Conservation (phyloP, 176 grass and related monocot species). For the Otatea glauca region DNA sequence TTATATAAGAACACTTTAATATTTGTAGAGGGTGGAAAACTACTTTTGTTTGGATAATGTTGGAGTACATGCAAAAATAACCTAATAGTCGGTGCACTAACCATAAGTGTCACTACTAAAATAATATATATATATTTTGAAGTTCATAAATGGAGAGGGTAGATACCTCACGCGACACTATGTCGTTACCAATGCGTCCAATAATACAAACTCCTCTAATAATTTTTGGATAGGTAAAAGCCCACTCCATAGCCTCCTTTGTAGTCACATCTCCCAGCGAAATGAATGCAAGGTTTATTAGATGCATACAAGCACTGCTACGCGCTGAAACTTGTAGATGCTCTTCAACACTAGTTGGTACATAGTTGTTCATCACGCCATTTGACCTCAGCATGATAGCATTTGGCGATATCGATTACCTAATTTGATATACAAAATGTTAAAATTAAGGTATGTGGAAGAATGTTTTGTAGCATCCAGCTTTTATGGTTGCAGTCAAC, state of each 20-base stretch:
- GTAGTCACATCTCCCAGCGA: background rate
- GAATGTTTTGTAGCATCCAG: background rate
- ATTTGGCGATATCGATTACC: background rate
- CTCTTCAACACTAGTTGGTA: constrained; percentile 7
- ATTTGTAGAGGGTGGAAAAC: too few relatives aligned
- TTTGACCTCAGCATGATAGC: constrained; percentile 12
- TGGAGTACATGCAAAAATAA: too few relatives aligned
- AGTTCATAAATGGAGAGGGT: too few relatives aligned
- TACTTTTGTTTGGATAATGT: too few relatives aligned
- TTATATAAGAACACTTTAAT: too few relatives aligned
- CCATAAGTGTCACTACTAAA: too few relatives aligned
- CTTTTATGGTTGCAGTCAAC: background rate
- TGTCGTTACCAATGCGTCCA: background rate
- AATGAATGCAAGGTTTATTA: background rate
- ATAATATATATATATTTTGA: too few relatives aligned
- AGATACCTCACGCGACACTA: constrained; percentile 3
- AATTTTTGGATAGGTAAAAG: constrained; percentile 11
- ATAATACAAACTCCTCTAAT: constrained; percentile 10
- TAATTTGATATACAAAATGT: background rate
- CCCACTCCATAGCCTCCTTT: constrained; percentile 1
- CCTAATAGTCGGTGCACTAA: too few relatives aligned
- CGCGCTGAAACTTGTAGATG: constrained; percentile 21
- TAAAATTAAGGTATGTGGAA: too few relatives aligned
- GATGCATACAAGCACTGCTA: constrained; percentile 23
- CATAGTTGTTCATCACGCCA: constrained; percentile 33